Evolutionary conservation across 2,329 filamentous ascomycete species (phyloP).

Genomic region (Stachybotrys elegans): DNA sequence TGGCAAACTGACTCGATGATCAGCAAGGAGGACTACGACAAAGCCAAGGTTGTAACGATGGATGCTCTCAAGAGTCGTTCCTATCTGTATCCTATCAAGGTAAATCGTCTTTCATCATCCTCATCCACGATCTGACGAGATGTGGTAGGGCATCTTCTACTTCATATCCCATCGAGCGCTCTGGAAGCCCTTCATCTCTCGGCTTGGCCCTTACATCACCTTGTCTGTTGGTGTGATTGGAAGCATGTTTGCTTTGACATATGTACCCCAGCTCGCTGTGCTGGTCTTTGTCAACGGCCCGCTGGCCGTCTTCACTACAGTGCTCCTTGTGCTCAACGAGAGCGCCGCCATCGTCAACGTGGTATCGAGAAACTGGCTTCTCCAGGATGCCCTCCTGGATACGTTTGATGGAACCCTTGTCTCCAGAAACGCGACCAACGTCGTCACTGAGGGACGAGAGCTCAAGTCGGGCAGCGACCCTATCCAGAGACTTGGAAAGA

Average conservation of each 20-base stretch:
- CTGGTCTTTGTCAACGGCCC: conserved; percentile 83
- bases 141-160: conserved; percentile 50
- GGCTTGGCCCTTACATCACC: conserved; percentile 56
- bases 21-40: conserved; percentile 66
- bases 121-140: conserved; percentile 2
- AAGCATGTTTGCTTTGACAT: conserved; percentile 84
- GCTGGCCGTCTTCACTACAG: conserved; percentile 67
- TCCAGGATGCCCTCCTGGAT: conserved; percentile 79
- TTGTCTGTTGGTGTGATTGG: conserved; percentile 68
- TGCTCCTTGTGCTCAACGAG: conserved; percentile 62
- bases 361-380: conserved; percentile 63
- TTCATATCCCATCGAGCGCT: conserved; percentile 50
- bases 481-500: conserved; percentile 51
- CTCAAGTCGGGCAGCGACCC: conserved; percentile 58
- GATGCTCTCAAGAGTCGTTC: conserved; percentile 71
- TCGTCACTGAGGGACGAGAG: conserved; percentile 72
- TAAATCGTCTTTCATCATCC: conserved; percentile 22
- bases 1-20: conserved; percentile 1
- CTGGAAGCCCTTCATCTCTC: conserved; percentile 54
- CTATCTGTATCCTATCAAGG: conserved; percentile 81
- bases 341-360: conserved; percentile 54
- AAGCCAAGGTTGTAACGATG: conserved; percentile 56
- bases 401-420: conserved; percentile 76
- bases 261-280: conserved; percentile 76
- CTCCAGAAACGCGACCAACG: conserved; percentile 41